Evolutionary conservation across 2,329 filamentous ascomycete species (phyloP).

Genomic region (Malbranchea zuffiana): DNA sequence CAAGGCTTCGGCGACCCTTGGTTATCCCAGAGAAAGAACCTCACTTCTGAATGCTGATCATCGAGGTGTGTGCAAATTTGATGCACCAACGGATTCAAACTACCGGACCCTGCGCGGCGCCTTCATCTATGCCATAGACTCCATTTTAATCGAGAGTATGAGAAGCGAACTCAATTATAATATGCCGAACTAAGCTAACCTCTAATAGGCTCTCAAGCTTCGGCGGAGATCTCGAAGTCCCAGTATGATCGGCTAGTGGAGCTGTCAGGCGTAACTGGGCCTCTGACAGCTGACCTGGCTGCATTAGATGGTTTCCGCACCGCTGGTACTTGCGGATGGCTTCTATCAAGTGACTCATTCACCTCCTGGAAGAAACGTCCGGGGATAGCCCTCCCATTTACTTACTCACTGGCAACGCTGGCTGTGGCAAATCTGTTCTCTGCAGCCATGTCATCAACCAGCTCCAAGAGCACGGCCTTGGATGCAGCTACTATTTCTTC

Average conservation of each 20-base stretch:
- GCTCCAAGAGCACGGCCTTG: conserved; percentile 13
- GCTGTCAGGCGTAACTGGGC: conserved; percentile 13
- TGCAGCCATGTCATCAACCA: conserved; percentile 24
- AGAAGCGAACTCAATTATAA: not conserved
- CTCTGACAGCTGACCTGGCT: conserved; percentile 19
- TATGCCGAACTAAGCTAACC: conserved; percentile 14
- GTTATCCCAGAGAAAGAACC: conserved; percentile 21
- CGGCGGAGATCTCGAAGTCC: not conserved
- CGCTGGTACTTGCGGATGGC: conserved; percentile 25
- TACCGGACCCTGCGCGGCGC: conserved; percentile 26
- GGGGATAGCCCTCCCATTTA: conserved; percentile 16
- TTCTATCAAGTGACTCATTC: conserved; percentile 18
- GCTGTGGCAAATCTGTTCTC: conserved; percentile 29
- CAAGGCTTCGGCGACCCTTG: conserved; percentile 26
- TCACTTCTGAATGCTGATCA: conserved; percentile 27
- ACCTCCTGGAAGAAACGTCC: conserved; percentile 18
- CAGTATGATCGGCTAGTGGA: not conserved
- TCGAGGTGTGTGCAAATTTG: conserved; percentile 29
- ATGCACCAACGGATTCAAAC: conserved; percentile 22
- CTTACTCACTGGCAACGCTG: conserved; percentile 26
- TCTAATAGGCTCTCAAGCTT: conserved; percentile 10
- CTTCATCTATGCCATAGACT: conserved; percentile 22
- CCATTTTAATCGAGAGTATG: conserved; percentile 13
- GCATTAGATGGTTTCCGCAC: conserved; percentile 19
- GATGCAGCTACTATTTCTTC: conserved; percentile 25